Base-by-base conservation (phyloP, 2,329 filamentous ascomycete genomes). In the Aspergillus aculeatus region DNA sequence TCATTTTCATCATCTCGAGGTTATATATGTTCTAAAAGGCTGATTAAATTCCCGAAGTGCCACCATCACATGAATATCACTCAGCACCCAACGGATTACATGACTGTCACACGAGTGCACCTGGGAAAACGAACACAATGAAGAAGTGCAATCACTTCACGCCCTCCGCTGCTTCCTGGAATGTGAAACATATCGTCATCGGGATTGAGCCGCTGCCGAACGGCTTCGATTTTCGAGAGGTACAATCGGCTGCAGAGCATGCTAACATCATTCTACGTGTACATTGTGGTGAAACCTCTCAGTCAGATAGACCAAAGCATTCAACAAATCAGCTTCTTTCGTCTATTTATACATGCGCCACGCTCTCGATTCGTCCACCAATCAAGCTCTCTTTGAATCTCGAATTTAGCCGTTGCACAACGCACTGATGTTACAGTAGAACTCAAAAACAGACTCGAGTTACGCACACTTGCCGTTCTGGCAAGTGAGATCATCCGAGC, bases 401-500 rank as follows among this genome's bases (percentile, higher is more conserved):
- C 38, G 5, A 4, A 19, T 44, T 6, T 19, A 19, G 6, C 14
- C 14, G 38, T n/a, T 44, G 38, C 38, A 44, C 16, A 16, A 44
- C 14, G 6, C 38, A 16, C 6, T 9, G 38, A 16, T 44, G 38
- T 44, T 44, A 44, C 38, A 44, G 38, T 44, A 19, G 5, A n/a
- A 44, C 38, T 44, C 16, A 4, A 44, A 19, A 56, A 29, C n/a
- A 50, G 10, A 21, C 24, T 23, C 11, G 50, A 19, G 24, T 51
- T 47, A 53, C 14, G 56, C 56, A 38, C 49, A 53, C 38, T 52
- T 52, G 23, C 56, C 50, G 21, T 12, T 48, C 19, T 38, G 12
- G 38, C 56, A 52, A 11, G 56, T 47, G 12, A 51, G 50, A 11
- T 23, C 24, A 12, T 24, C 56, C 12, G 56, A 57, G 50, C 56